These are phyloP conservation scores for Sporothrix curviconia DNA, from an alignment of 2,329 filamentous ascomycete species.

Conservation along the genomic window DNA sequence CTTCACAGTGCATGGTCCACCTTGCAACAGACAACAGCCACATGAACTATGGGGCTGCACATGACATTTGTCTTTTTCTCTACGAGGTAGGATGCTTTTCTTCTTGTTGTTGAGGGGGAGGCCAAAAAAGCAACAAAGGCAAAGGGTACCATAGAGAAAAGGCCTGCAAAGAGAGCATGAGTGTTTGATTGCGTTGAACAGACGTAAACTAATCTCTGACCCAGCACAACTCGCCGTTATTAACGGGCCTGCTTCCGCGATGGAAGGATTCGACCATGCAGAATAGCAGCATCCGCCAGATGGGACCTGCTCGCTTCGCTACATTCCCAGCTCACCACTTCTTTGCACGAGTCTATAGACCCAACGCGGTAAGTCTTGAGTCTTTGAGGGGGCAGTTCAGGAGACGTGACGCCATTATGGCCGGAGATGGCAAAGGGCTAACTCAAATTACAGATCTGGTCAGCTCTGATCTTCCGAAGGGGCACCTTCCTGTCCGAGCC, in stretches of 20 bases:
- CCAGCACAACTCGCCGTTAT: constrained; percentile 40
- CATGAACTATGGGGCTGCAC: constrained; percentile 21
- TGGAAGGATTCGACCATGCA: constrained; percentile 34
- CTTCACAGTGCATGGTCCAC: constrained; percentile 39
- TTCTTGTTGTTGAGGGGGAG: background rate
- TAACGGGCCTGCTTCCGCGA: constrained; percentile 27
- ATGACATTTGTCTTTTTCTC: constrained; percentile 44
- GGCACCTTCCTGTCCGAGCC: constrained; percentile 44
- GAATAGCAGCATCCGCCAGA: constrained; percentile 31
- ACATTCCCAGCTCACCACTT: constrained; percentile 52
- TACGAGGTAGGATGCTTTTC: constrained; percentile 52
- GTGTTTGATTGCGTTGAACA: background rate
- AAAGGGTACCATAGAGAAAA: background rate
- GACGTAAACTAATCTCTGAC: background rate
- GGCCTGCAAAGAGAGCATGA: too few species aligned
- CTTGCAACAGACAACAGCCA: constrained; percentile 29
- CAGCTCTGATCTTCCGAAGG: constrained; percentile 44
- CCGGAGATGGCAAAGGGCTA: too few species aligned
- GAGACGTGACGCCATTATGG: too few species aligned
- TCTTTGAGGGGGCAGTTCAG: too few species aligned
- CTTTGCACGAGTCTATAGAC: constrained; percentile 49
- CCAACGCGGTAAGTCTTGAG: constrained; percentile 42
- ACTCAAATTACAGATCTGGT: constrained; percentile 33
- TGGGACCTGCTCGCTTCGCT: constrained; percentile 41
- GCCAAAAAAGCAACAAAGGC: background rate